Evolutionary conservation across 2,329 filamentous ascomycete genomes (phyloP).

Genomic region (Exophiala sp.): DNA sequence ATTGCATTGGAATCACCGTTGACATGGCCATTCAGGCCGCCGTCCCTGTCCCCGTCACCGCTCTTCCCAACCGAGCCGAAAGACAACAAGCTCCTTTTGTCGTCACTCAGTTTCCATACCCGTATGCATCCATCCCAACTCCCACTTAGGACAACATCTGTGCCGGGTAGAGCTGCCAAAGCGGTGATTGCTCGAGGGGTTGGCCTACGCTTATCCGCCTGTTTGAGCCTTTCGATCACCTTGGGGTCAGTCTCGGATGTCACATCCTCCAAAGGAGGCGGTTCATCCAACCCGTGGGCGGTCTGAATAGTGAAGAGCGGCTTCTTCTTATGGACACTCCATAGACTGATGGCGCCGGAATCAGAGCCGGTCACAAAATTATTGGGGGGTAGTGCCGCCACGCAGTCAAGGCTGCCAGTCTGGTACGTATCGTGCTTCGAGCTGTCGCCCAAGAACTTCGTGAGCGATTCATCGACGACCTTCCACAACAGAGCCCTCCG

Average conservation of each 20-base stretch:
- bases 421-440: slow-evolving; percentile 48
- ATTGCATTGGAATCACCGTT: slow-evolving; percentile 23
- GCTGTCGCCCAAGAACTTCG: slow-evolving; percentile 81
- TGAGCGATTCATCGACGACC: slow-evolving; percentile 87
- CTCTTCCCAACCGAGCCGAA: slow-evolving; percentile 64
- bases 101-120: slow-evolving; percentile 76
- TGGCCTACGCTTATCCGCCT: slow-evolving; percentile 53
- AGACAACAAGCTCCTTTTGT: slow-evolving; percentile 70
- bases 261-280: slow-evolving; percentile 60
- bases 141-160: slow-evolving; percentile 80
- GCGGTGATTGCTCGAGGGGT: slow-evolving; percentile 86
- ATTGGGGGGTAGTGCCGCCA: slow-evolving; percentile 84
- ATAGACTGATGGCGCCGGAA: slow-evolving; percentile 78
- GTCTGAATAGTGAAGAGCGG: slow-evolving; percentile 71
- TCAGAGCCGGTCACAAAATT: slow-evolving; percentile 92
- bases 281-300: slow-evolving; percentile 78
- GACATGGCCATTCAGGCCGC: slow-evolving; percentile 10
- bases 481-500: slow-evolving; percentile 93
- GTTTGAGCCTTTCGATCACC: slow-evolving; percentile 42
- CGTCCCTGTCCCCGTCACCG: slow-evolving; percentile 25
- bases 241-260: slow-evolving; percentile 65
- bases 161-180: slow-evolving; percentile 77
- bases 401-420: slow-evolving; percentile 84
- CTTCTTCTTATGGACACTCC: slow-evolving; percentile 92
- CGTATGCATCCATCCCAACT: slow-evolving; percentile 90